Base-by-base conservation (phyloP, 2,329 filamentous ascomycete species). In the Trichoderma atroviride region DNA sequence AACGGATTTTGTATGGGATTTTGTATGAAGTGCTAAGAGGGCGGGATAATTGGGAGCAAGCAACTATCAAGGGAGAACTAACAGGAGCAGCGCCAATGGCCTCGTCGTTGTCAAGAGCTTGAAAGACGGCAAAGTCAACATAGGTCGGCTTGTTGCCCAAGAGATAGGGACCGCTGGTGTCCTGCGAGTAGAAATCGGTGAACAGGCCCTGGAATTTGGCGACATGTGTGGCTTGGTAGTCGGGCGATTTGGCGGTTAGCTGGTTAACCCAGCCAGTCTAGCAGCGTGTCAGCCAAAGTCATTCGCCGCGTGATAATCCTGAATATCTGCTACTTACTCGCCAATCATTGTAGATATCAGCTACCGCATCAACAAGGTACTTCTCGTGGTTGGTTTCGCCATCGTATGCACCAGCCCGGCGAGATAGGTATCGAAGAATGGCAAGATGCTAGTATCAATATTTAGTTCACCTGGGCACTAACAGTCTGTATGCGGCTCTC, bases 331-430 rank as follows among this genome's bases (percentile, higher is more conserved):
- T 19, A 73, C 78, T 74, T 70, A 81, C 80, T 55, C 80, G 75
- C 80, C 80, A 81, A 43, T 82, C 80, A 14, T 79, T 75, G 43
- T 82, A 82, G 7, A 81, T 71, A 37, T 81, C 80, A 1, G 79
- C 70, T 1, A 81, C 78, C 0, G 76, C 74, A 67, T 82, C 80
- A 0, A 81, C 76, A 2, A 78, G 22, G 58, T 78, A 81, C 66
- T 81, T 81, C 27, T 81, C 80, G 1, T 74, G 71, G 55, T 72
- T 80, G 2, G 79, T 78, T 2, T 76, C 74, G 5, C 80, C 80
- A 29, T 82, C 80, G n/a, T 81, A 81, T 4, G 53, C 64, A 10
- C 76, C 77, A 0, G 79, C 74, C 0, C 80, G 77, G 1, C 79
- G 75, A 0, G 79, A 69, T 0, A 82, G 71, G 61, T 78, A 81